Evolutionary conservation across 805 yeast species (phyloP), one percentile per base, ranked within the genome.

Genomic region (Teunomyces cretensis): DNA sequence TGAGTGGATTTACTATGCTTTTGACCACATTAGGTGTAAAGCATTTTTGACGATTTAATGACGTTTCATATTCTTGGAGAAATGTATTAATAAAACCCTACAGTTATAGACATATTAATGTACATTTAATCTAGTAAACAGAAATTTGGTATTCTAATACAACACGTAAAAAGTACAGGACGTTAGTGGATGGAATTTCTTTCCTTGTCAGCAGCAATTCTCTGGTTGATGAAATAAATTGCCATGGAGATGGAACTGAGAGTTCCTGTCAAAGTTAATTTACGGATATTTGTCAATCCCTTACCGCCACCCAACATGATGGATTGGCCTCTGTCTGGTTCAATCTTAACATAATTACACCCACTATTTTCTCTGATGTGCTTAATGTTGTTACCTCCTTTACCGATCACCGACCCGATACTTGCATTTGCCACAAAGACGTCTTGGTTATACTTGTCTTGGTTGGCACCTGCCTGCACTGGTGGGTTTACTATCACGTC

Each of bases 371-470:
- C 83, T 50, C 92, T 77, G 41, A 89, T 83, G 50, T 86, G 88
- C 56, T 83, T 85, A 47, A 89, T 84, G 54, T 84, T 86, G 56
- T 85, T 81, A 14, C 96, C 96, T 27, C 89, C 88, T 64, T 83
- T 87, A 1, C 96, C 96, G 48, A 89, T 89, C 22, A 89, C 83
- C 32, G 87, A 79, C 1, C 96, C 96, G 32, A 89, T 90, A 62
- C 77, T 84, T 30, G 80, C 79, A 58, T 84, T 83, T 17, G 95
- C 90, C 36, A 89, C 88, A 52, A 69, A 83, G 3, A 88, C 73
- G 48, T 85, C 91, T 62, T 86, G 88, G 44, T 81, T 76, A 43
- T 78, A 73, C 55, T 78, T 78, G 54, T 78, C 86, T 33, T 78
- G 68, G 30, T 44, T 57, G 13, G 59, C 50, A n/a, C 56, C 57